phyloP scores from a whole-genome alignment of 2,329 filamentous ascomycete species.

The Curvularia sp. region DNA sequence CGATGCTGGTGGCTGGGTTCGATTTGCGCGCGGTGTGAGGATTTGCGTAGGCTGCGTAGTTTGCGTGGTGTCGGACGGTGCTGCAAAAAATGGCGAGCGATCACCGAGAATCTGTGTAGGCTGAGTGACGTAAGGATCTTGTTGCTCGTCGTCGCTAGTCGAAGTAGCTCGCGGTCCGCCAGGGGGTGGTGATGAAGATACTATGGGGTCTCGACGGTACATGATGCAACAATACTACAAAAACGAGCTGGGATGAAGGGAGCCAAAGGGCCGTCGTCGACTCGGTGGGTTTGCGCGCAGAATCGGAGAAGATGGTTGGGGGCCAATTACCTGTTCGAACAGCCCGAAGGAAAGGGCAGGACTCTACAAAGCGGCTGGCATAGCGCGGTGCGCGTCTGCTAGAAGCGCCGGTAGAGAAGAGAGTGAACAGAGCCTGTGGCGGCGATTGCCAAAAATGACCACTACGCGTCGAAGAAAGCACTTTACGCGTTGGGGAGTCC shows the following conservation, averaged over 20 bases:
- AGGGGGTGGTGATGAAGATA: constrained; percentile 42
- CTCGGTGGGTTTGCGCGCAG: constrained; percentile 10
- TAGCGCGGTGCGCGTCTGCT: constrained; percentile 7
- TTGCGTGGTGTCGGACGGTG: constrained; percentile 57
- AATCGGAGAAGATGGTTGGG: constrained; percentile 7
- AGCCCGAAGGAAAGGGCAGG: constrained; percentile 20
- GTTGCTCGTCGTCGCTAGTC: constrained; percentile 57
- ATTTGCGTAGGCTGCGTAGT: constrained; percentile 71
- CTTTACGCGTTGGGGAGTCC: constrained; percentile 19
- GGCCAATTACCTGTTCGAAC: constrained; percentile 6
- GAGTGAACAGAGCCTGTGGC: constrained; percentile 15
- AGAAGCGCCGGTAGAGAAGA: constrained; percentile 7
- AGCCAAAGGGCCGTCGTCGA: constrained; percentile 1
- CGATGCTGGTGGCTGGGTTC: constrained; percentile 30
- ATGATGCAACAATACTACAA: constrained; percentile 28
- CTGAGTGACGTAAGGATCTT: constrained; percentile 59
- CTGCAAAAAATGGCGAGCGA: constrained; percentile 39
- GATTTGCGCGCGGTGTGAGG: constrained; percentile 53
- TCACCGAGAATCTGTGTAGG: constrained; percentile 39
- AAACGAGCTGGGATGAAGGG: constrained; percentile 1
- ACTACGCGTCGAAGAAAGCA: constrained; percentile 17
- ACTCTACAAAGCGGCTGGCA: constrained; percentile 25
- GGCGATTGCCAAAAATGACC: constrained; percentile 23
- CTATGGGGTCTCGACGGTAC: constrained; percentile 45
- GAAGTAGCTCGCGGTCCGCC: constrained; percentile 20